A percentile compares a stretch with the other conserved stretches of the same genome.
These are phyloP conservation scores for Vinca major DNA, from an alignment of 305 asterid species.

Conservation along the genomic window DNA sequence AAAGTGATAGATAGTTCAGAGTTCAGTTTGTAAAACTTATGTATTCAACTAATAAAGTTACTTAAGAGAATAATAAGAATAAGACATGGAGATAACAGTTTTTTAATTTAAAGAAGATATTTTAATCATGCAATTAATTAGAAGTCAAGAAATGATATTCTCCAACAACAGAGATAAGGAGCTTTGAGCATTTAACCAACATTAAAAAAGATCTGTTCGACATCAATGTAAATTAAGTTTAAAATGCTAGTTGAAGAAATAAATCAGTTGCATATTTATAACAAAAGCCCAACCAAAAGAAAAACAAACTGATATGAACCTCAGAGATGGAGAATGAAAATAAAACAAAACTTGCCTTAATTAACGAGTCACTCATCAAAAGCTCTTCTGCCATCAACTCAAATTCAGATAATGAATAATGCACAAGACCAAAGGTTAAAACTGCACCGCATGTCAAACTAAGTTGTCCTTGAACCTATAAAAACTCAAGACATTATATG, in stretches of 20 bases:
- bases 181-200: neutral
- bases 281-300: neutral
- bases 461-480: constrained; percentile 80
- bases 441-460: constrained; percentile 71
- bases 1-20: neutral
- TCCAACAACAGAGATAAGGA: neutral
- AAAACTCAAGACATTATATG: constrained; percentile 18
- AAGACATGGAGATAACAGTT: neutral
- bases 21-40: neutral
- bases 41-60: neutral
- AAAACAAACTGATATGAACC: neutral
- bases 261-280: neutral
- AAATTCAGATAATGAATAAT: constrained; percentile 61
- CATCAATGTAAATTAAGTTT: neutral
- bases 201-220: neutral
- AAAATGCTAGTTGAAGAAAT: neutral
- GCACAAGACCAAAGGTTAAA: constrained; percentile 70
- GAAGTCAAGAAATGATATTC: neutral
- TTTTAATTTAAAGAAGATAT: neutral
- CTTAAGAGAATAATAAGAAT: neutral
- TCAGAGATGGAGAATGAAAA: neutral
- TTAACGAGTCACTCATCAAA: constrained; percentile 78
- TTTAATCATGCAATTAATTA: neutral
- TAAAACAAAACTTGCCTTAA: constrained; percentile 44
- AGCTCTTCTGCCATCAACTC: constrained; percentile 89